Conservation (phyloP, 2,329 filamentous ascomycete species). For the Verticillium alfalfae region DNA sequence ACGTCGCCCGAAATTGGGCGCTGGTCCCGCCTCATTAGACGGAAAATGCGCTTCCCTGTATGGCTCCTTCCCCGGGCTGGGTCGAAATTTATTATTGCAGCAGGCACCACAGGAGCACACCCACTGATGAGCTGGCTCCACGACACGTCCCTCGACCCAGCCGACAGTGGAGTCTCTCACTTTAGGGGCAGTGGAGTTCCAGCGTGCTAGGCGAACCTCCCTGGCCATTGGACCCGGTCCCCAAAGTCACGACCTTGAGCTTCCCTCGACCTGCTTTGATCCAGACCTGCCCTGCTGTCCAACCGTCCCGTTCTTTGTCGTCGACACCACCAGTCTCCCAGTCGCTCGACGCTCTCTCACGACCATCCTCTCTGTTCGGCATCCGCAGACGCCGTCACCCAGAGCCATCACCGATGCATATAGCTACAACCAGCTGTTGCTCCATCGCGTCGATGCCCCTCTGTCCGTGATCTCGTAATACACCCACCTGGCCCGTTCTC, state of each 20-base stretch:
- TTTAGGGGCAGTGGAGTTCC: neutral
- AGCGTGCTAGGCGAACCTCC: neutral
- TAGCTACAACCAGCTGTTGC: conserved; percentile 3
- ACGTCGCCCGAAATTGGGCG: neutral
- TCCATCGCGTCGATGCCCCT: conserved; percentile 12
- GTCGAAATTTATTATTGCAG: neutral
- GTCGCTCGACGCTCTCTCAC: neutral
- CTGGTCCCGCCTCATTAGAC: neutral
- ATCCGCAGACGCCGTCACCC: neutral
- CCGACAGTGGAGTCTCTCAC: neutral
- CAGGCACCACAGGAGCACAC: neutral
- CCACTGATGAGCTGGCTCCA: too few relatives aligned
- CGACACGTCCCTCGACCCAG: neutral
- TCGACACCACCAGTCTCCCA: neutral
- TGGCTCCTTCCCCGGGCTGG: neutral
- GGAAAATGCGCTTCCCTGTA: neutral
- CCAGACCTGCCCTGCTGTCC: neutral
- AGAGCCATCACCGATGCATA: conserved; percentile 11
- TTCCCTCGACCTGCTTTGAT: conserved; percentile 1
- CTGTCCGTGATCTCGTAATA: conserved; percentile 9
- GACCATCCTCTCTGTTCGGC: neutral
- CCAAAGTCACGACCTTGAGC: neutral
- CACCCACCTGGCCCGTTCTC: neutral
- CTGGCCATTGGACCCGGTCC: neutral
- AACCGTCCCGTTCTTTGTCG: neutral